Conservation (phyloP, 768 basidiomycete species). For the Mycena galopus region DNA sequence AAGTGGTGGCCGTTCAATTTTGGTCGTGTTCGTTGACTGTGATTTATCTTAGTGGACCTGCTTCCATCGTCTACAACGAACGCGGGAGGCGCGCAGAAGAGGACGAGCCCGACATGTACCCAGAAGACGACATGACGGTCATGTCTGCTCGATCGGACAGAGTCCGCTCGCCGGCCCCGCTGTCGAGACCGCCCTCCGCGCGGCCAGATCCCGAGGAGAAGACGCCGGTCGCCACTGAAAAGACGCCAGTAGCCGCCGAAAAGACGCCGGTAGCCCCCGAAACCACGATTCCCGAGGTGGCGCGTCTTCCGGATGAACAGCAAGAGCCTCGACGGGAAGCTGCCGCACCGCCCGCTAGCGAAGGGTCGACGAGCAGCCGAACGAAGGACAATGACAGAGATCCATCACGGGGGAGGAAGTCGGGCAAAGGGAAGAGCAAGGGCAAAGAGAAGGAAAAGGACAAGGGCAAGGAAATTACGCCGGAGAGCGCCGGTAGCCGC, state of each 20-base stretch:
- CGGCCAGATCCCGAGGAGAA: conserved; percentile 18
- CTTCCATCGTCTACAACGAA: conserved; percentile 86
- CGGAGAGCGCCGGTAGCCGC: conserved; percentile 50
- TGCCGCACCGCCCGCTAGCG: conserved; percentile 21
- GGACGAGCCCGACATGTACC: conserved; percentile 74
- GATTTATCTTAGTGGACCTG: conserved; percentile 69
- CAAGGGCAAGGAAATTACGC: conserved; percentile 37
- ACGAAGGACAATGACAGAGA: conserved; percentile 28
- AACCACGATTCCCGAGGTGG: conserved; percentile 28
- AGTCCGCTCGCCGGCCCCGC: conserved; percentile 58
- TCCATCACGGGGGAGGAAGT: conserved; percentile 35
- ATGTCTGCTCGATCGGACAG: conserved; percentile 56
- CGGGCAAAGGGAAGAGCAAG: conserved; percentile 35
- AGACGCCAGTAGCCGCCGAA: neutral
- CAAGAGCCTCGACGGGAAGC: conserved; percentile 20
- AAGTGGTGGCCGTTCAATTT: conserved; percentile 41
- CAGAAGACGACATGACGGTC: conserved; percentile 71
- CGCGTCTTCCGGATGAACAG: conserved; percentile 32
- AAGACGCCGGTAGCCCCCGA: neutral
- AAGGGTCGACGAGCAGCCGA: conserved; percentile 28
- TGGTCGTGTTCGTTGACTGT: neutral
- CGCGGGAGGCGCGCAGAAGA: conserved; percentile 81
- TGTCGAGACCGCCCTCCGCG: conserved; percentile 59
- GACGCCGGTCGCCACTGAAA: neutral
- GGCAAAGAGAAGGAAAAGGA: conserved; percentile 46